Percentiles rank a stretch among this genome's conserved stretches.
phyloP scores from a whole-genome alignment of 768 basidiomycete species.

The Piloderma croceum region DNA sequence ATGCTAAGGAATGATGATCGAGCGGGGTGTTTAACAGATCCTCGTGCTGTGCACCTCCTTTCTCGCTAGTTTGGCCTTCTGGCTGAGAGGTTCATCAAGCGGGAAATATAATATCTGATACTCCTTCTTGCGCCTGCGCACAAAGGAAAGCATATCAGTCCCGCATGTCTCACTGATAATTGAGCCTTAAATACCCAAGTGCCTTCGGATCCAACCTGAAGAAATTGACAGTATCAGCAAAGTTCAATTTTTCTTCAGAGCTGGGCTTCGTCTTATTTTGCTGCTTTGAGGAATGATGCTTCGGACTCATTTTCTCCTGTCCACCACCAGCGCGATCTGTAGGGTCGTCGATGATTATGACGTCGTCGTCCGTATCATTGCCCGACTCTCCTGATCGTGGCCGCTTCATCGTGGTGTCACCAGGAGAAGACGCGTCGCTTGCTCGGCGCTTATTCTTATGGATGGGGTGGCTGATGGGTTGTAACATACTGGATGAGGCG shows the following conservation, averaged over 20 bases:
- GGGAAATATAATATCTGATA: constrained; percentile 87
- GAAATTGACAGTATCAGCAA: constrained; percentile 33
- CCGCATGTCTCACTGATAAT: too few relatives aligned
- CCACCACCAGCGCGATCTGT: constrained; percentile 5
- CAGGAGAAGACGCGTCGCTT: too few relatives aligned
- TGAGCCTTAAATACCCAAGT: too few relatives aligned
- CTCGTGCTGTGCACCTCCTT: constrained; percentile 51
- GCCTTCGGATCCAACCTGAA: constrained; percentile 44
- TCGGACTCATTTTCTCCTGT: constrained; percentile 1
- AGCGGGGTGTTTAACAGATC: constrained; percentile 9
- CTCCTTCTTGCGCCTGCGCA: constrained; percentile 37
- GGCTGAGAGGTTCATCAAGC: constrained; percentile 55
- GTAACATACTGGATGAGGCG: too few relatives aligned
- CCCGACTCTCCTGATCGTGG: constrained; percentile 7
- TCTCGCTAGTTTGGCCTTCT: constrained; percentile 41
- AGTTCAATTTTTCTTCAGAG: constrained; percentile 22
- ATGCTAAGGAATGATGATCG: too few relatives aligned
- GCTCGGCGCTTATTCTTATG: too few relatives aligned
- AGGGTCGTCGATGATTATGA: constrained; percentile 18
- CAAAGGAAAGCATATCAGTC: too few relatives aligned
- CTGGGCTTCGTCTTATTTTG: constrained; percentile 1
- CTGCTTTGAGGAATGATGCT: constrained; percentile 8
- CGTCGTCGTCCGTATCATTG: constrained; percentile 28
- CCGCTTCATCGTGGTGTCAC: constrained; percentile 23
- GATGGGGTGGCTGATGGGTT: too few relatives aligned